Evolutionary conservation across 129 eudicot species (phyloP).

Genomic region (Centella asiatica): DNA sequence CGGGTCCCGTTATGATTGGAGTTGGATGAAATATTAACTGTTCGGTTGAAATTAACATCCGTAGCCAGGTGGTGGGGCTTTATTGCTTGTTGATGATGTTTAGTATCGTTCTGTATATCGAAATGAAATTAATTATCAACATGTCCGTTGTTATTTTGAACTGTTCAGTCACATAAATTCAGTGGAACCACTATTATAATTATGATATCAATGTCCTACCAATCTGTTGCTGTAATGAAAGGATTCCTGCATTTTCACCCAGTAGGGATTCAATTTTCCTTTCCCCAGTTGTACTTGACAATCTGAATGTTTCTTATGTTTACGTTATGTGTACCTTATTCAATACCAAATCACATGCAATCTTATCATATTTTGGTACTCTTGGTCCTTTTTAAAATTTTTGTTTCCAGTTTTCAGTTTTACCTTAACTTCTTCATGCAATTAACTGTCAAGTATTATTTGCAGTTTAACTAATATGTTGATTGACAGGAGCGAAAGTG

Average conservation of each 20-base stretch:
- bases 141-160: background rate
- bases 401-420: too few species aligned
- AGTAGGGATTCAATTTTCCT: background rate
- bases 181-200: constrained; percentile 16
- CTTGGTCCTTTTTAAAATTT: background rate
- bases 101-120: too few species aligned
- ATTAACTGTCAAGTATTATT: background rate
- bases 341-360: background rate
- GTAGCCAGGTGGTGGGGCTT: too few species aligned
- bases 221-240: too few species aligned
- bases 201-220: constrained; percentile 1
- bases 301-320: constrained; percentile 1
- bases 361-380: background rate
- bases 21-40: too few species aligned
- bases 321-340: background rate
- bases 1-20: too few species aligned
- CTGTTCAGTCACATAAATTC: background rate
- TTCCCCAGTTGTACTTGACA: background rate
- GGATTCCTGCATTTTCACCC: background rate
- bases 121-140: too few species aligned
- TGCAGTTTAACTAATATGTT: background rate
- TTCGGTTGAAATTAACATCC: too few species aligned
- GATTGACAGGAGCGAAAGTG: constrained; percentile 54
- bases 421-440: background rate
- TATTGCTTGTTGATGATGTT: background rate